phyloP scores from a whole-genome alignment of 1,284 basidiomycete species.

The Trametes versicolor region DNA sequence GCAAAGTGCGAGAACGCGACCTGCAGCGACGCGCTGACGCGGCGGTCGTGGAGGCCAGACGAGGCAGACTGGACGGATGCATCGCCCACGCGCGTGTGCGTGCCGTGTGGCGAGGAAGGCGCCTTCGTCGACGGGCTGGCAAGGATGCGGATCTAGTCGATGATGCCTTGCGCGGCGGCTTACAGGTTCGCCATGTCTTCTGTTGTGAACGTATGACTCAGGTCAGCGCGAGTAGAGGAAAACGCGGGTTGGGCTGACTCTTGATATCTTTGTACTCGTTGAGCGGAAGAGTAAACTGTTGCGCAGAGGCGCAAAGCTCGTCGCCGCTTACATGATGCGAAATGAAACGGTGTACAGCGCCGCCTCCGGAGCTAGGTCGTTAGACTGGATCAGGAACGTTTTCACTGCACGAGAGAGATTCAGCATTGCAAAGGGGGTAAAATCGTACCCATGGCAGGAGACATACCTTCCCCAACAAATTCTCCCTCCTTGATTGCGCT shows the following conservation, averaged over 20 bases:
- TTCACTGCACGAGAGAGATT: conserved; percentile 32
- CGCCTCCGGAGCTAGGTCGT: conserved; percentile 43
- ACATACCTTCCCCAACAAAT: conserved; percentile 47
- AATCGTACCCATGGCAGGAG: not conserved
- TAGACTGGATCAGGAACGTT: conserved; percentile 44
- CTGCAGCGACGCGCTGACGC: conserved; percentile 22
- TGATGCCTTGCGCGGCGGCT: conserved; percentile 47
- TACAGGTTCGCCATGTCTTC: conserved; percentile 47
- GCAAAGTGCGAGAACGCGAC: conserved; percentile 44
- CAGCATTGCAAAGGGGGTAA: not conserved
- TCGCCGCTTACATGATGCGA: conserved; percentile 47
- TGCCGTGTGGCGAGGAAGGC: conserved; percentile 44
- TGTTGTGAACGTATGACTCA: conserved; percentile 24
- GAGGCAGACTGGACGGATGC: conserved; percentile 44
- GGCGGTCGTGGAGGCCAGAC: conserved; percentile 38
- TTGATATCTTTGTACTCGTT: conserved; percentile 45
- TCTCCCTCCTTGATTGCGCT: conserved; percentile 42
- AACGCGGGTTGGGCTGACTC: conserved; percentile 29
- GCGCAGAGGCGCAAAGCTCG: not conserved
- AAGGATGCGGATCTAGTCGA: conserved; percentile 46
- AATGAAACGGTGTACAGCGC: conserved; percentile 50
- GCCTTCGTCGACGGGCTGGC: conserved; percentile 42
- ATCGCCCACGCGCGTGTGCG: conserved; percentile 40
- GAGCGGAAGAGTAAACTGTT: not conserved
- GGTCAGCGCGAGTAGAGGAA: not conserved